phyloP scores from a whole-genome alignment of 2,329 filamentous ascomycete genomes.

The Epichloe gansuensis region DNA sequence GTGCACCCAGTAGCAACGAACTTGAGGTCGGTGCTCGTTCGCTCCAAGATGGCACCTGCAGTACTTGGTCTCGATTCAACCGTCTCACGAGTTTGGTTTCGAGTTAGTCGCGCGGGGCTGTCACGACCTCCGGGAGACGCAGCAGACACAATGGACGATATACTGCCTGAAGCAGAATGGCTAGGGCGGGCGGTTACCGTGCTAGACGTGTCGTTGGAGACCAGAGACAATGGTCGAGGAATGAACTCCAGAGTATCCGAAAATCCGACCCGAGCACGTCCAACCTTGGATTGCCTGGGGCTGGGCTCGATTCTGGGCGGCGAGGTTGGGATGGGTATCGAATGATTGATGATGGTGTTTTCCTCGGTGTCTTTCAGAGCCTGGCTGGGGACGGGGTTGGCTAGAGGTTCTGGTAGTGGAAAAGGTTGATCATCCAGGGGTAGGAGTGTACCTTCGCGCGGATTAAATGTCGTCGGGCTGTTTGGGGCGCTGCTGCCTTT shows the following conservation, averaged over 20 bases:
- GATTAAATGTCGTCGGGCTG: conserved; percentile 40
- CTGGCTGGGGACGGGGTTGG: not conserved
- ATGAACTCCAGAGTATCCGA: conserved; percentile 77
- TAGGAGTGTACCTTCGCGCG: conserved; percentile 11
- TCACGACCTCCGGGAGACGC: conserved; percentile 30
- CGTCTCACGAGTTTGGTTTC: conserved; percentile 28
- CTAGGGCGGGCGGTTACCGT: conserved; percentile 56
- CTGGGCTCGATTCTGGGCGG: conserved; percentile 6
- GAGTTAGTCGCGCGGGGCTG: conserved; percentile 23
- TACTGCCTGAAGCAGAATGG: conserved; percentile 65
- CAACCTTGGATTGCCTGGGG: conserved; percentile 18
- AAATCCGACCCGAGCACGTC: conserved; percentile 63
- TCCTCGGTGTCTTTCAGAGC: not conserved
- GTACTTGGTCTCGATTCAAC: conserved; percentile 50
- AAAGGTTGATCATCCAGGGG: conserved; percentile 10
- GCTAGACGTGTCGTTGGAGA: conserved; percentile 74
- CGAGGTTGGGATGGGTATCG: conserved; percentile 5
- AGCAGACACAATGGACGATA: conserved; percentile 62
- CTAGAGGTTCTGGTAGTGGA: conserved; percentile 5
- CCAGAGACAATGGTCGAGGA: conserved; percentile 66
- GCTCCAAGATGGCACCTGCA: conserved; percentile 56
- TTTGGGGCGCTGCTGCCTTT: conserved; percentile 50
- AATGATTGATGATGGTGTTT: conserved; percentile 1
- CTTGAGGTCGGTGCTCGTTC: conserved; percentile 14
- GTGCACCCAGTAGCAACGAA: conserved; percentile 9